Conservation (phyloP, 163 green algal species). For the Smithsoniella earleae region DNA sequence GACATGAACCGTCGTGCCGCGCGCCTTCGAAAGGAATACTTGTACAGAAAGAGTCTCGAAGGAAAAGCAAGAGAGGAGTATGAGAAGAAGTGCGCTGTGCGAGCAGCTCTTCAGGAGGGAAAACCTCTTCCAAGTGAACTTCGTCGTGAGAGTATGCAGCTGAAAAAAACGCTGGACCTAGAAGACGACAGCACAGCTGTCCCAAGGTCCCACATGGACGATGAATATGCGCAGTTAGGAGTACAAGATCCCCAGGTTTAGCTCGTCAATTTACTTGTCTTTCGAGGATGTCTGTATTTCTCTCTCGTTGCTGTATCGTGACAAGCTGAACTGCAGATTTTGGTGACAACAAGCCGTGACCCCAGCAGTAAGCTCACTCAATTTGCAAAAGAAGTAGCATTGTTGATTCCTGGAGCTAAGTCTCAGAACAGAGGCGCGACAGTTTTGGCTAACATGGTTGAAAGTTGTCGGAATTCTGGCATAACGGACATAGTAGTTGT, state of each 20-base stretch:
- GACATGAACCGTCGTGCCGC: conserved; percentile 82
- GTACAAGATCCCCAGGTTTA: conserved; percentile 75
- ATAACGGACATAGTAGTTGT: conserved; percentile 96
- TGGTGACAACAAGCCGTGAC: conserved; percentile 92
- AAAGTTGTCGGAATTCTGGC: conserved; percentile 57
- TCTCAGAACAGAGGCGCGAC: conserved; percentile 74
- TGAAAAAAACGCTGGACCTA: conserved; percentile 75
- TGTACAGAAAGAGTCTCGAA: conserved; percentile 94
- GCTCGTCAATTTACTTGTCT: not conserved
- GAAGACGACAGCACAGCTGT: conserved; percentile 96
- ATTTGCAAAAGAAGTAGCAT: conserved; percentile 96
- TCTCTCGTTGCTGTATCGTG: not conserved
- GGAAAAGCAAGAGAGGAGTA: conserved; percentile 87
- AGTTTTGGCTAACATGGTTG: conserved; percentile 79
- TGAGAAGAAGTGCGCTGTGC: conserved; percentile 89
- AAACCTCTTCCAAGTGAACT: conserved; percentile 93
- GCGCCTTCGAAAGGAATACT: conserved; percentile 83
- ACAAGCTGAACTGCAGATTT: conserved; percentile 35
- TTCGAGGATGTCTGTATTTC: not conserved
- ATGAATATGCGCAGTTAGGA: conserved; percentile 89
- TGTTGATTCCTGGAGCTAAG: conserved; percentile 78
- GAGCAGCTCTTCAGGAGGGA: conserved; percentile 84
- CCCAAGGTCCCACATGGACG: conserved; percentile 79
- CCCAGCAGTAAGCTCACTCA: conserved; percentile 78
- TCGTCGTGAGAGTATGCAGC: conserved; percentile 57